phyloP scores from a whole-genome alignment of 306 rosid species.

The Styphnolobium japonicum region DNA sequence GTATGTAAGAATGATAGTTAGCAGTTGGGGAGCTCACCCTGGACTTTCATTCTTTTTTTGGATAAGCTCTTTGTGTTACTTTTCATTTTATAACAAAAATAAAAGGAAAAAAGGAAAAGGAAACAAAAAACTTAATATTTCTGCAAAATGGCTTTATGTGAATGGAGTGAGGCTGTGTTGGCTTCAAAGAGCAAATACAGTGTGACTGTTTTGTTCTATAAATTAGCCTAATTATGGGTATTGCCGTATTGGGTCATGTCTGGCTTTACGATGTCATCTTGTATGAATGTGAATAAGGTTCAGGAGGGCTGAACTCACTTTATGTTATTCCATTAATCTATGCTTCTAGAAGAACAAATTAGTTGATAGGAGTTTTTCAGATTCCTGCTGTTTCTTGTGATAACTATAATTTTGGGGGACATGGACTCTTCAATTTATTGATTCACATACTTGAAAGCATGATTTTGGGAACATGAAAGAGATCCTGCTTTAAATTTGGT shows the following conservation, averaged over 20 bases:
- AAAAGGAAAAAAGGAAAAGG: too few relatives aligned
- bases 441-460: not conserved
- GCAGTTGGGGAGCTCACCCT: not conserved
- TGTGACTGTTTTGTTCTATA: too few relatives aligned
- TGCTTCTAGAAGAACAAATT: not conserved
- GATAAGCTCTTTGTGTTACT: too few relatives aligned
- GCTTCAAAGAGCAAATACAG: too few relatives aligned
- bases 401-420: not conserved
- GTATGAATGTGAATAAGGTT: not conserved
- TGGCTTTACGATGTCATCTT: too few relatives aligned
- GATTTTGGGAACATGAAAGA: not conserved
- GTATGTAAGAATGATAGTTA: not conserved
- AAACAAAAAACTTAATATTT: too few relatives aligned
- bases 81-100: too few relatives aligned
- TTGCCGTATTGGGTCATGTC: too few relatives aligned
- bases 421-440: not conserved
- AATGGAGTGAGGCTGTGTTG: too few relatives aligned
- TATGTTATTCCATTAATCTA: not conserved
- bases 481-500: not conserved
- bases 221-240: too few relatives aligned
- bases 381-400: not conserved
- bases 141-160: too few relatives aligned
- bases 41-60: too few relatives aligned
- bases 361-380: not conserved
- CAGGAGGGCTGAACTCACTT: not conserved